Conservation (phyloP, 2,329 filamentous ascomycete species). For the Mariannaea elegans region DNA sequence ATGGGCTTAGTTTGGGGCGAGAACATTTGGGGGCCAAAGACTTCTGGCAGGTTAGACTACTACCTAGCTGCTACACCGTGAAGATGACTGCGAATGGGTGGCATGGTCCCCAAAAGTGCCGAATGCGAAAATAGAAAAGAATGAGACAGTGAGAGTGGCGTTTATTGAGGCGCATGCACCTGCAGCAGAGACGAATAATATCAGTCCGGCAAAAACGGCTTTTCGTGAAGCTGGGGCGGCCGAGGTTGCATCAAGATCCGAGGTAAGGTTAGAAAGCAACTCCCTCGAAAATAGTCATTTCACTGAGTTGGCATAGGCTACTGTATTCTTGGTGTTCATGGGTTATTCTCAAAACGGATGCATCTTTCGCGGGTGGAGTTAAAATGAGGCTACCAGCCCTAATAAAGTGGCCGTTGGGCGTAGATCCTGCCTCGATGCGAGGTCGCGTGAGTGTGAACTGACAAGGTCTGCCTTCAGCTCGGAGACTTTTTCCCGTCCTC, state of each 20-base stretch:
- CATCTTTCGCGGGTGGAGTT: conserved; percentile 9
- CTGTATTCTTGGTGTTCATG: background rate
- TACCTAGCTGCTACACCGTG: background rate
- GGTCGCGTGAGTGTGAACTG: background rate
- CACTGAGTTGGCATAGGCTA: background rate
- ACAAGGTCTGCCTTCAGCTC: background rate
- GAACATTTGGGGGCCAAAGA: background rate
- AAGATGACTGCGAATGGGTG: background rate
- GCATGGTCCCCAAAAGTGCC: background rate
- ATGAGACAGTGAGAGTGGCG: background rate
- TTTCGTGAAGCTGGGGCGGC: background rate
- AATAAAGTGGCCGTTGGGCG: background rate
- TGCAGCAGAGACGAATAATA: background rate
- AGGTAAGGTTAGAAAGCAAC: background rate
- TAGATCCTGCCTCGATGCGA: background rate
- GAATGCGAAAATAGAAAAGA: background rate
- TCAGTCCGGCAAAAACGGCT: background rate
- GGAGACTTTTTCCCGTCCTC: conserved; percentile 4
- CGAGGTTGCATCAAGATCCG: background rate
- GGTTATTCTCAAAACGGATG: conserved; percentile 10
- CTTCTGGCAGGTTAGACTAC: background rate
- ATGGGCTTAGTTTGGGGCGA: background rate
- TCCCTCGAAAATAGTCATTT: background rate
- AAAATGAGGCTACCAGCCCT: background rate
- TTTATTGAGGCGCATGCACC: background rate